phyloP scores from a whole-genome alignment of 306 rosid genomes.

The Dalbergia cochinchinensis region DNA sequence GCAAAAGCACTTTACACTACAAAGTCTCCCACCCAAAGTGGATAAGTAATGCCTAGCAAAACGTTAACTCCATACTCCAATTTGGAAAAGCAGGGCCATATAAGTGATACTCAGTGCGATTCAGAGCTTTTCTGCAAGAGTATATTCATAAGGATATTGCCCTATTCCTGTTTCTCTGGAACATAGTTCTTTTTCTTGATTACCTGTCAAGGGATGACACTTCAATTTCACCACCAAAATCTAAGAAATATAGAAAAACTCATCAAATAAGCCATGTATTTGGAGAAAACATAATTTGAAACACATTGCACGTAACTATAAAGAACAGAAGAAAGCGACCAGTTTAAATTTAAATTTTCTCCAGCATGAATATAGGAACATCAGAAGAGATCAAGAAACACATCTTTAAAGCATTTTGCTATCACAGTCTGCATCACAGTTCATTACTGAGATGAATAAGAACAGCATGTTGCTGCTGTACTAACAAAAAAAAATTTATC shows the following conservation, averaged over 20 bases:
- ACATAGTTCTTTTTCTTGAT: constrained; percentile 65
- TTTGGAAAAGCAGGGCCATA: constrained; percentile 49
- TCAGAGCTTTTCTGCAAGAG: constrained; percentile 33
- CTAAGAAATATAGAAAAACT: constrained; percentile 33
- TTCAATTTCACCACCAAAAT: constrained; percentile 45
- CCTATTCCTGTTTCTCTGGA: constrained; percentile 55
- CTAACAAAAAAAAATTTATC: constrained; percentile 15
- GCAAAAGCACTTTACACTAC: constrained; percentile 56
- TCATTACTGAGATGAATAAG: constrained; percentile 32
- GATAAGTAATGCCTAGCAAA: constrained; percentile 46
- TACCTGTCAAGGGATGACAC: constrained; percentile 56
- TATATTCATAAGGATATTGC: constrained; percentile 44
- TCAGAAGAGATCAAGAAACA: constrained; percentile 13
- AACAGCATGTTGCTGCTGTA: neutral
- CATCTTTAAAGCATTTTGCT: constrained; percentile 10
- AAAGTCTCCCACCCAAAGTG: constrained; percentile 53
- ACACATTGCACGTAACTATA: constrained; percentile 22
- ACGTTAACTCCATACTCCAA: constrained; percentile 45
- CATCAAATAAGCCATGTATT: constrained; percentile 23
- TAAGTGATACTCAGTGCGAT: constrained; percentile 37
- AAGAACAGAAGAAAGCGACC: constrained; percentile 34
- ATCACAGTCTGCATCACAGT: constrained; percentile 20
- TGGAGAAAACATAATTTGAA: constrained; percentile 20
- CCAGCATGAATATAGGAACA: constrained; percentile 25
- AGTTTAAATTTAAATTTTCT: constrained; percentile 15